phyloP scores from a whole-genome alignment of 257 asterid species.

The Penstemon eatonii region DNA sequence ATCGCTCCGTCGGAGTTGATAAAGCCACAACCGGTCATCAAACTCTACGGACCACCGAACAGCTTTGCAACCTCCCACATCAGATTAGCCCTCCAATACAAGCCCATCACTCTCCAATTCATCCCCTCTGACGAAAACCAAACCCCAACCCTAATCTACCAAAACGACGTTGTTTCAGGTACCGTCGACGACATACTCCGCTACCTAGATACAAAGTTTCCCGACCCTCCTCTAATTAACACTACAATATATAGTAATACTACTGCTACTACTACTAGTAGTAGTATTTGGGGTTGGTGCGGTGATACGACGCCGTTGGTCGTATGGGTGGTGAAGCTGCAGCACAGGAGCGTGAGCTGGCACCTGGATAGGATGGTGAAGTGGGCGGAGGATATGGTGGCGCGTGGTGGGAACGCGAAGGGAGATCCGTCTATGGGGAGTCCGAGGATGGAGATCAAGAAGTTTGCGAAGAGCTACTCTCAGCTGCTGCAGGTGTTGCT shows the following conservation, averaged over 20 bases:
- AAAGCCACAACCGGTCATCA: conserved; percentile 53
- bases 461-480: conserved; percentile 69
- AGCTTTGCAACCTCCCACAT: conserved; percentile 71
- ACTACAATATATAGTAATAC: conserved; percentile 1
- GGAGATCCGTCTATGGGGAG: conserved; percentile 95
- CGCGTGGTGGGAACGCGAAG: conserved; percentile 72
- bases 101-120: conserved; percentile 69
- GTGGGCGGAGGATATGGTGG: conserved; percentile 88
- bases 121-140: conserved; percentile 57
- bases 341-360: conserved; percentile 86
- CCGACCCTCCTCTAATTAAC: conserved; percentile 61
- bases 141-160: conserved; percentile 60
- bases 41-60: conserved; percentile 71
- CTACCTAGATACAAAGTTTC: conserved; percentile 78
- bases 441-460: conserved; percentile 88
- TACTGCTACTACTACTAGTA: conserved; percentile 5
- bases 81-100: conserved; percentile 75
- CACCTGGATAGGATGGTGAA: conserved; percentile 89
- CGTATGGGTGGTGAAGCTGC: conserved; percentile 86
- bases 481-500: conserved; percentile 74
- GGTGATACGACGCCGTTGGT: conserved; percentile 82
- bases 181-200: conserved; percentile 62
- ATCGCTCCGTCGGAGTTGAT: conserved; percentile 73
- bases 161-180: conserved; percentile 79
- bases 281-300: conserved; percentile 70